These are phyloP conservation scores for Parafenestella ontariensis DNA, from an alignment of 2,329 filamentous ascomycete genomes.

Conservation along the genomic window DNA sequence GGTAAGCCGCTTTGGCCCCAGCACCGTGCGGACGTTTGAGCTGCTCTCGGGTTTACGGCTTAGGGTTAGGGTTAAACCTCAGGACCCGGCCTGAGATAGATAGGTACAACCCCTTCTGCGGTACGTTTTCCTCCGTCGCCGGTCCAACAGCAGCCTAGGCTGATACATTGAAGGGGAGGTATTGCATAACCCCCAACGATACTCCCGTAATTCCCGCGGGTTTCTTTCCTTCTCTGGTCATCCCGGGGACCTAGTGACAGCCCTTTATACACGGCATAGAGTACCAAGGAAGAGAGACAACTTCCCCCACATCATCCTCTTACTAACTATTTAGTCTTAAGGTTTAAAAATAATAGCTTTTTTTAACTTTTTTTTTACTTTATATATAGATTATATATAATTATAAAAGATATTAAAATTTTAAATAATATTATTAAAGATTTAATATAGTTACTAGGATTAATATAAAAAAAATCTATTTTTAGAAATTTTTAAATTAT, in stretches of 20 bases:
- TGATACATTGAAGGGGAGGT: conserved; percentile 10
- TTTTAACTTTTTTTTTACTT: too few relatives aligned
- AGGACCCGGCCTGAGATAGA: conserved; percentile 10
- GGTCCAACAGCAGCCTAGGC: not conserved
- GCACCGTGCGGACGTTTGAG: conserved; percentile 58
- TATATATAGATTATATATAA: too few relatives aligned
- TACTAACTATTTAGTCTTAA: too few relatives aligned
- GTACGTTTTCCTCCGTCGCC: conserved; percentile 1
- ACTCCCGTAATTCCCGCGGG: conserved; percentile 6
- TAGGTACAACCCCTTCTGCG: conserved; percentile 10
- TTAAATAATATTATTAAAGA: too few relatives aligned
- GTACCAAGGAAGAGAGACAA: conserved; percentile 11
- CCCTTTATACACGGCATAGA: conserved; percentile 8
- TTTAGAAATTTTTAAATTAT: too few relatives aligned
- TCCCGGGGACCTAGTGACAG: conserved; percentile 12
- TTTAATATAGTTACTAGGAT: too few relatives aligned
- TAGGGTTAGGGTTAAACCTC: conserved; percentile 5
- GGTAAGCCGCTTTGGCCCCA: conserved; percentile 54
- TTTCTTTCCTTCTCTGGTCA: conserved; percentile 13
- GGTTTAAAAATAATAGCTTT: too few relatives aligned
- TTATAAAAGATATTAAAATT: too few relatives aligned
- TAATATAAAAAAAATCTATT: too few relatives aligned
- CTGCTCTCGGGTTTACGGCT: conserved; percentile 46
- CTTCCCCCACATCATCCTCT: conserved; percentile 5
- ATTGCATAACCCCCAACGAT: conserved; percentile 8